phyloP scores from a whole-genome alignment of 2,329 filamentous ascomycete species.

The Penicillium digitatum region DNA sequence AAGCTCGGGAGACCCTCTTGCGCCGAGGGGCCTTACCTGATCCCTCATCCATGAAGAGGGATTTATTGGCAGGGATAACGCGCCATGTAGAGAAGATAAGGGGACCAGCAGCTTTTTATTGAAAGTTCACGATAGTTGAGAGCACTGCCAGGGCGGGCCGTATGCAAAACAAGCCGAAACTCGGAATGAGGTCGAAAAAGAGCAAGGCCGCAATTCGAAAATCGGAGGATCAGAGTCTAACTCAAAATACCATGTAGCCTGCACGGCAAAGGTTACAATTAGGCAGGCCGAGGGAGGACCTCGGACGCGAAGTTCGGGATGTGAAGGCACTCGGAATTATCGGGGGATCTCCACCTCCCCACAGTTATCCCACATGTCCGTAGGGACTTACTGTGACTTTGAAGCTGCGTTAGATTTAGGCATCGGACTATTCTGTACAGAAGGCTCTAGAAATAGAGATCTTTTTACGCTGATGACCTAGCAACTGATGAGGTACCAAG shows the following conservation, averaged over 20 bases:
- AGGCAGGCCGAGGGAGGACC: neutral
- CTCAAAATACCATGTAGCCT: neutral
- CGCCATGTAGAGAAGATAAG: constrained; percentile 22
- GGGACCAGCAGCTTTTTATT: neutral
- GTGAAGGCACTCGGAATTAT: neutral
- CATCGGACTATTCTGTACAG: neutral
- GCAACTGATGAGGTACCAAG: neutral
- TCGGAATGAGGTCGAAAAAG: neutral
- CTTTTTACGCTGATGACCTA: neutral
- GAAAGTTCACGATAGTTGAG: neutral
- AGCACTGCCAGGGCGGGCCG: neutral
- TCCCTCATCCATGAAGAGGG: constrained; percentile 40
- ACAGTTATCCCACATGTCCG: neutral
- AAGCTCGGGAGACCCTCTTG: constrained; percentile 47
- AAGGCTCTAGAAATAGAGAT: neutral
- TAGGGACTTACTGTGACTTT: neutral
- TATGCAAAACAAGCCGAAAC: neutral
- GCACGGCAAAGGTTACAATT: neutral
- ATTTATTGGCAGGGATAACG: constrained; percentile 20
- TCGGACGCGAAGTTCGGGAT: constrained; percentile 2
- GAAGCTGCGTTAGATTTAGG: neutral
- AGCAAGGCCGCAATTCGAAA: neutral
- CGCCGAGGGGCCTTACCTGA: constrained; percentile 40
- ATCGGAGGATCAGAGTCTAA: neutral
- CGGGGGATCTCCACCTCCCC: neutral